phyloP scores from a whole-genome alignment of 2,329 filamentous ascomycete genomes.

The Penicillium sp. region DNA sequence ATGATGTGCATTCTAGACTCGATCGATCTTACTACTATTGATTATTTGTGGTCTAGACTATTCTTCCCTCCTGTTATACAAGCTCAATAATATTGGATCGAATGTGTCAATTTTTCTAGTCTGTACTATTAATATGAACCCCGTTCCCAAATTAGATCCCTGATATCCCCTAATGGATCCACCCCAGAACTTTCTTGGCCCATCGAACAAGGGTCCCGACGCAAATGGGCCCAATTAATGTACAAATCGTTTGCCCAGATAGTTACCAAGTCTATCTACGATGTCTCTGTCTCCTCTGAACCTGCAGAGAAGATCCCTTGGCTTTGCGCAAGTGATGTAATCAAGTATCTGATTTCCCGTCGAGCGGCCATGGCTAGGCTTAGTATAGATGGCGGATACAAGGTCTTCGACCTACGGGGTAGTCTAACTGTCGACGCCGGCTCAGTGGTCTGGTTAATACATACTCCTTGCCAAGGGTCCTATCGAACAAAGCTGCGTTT shows the following conservation, averaged over 20 bases:
- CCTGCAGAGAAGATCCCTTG: slow-evolving; percentile 46
- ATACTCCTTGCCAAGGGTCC: not conserved
- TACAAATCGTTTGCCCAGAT: slow-evolving; percentile 60
- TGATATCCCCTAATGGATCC: slow-evolving; percentile 49
- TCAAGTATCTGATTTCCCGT: slow-evolving; percentile 79
- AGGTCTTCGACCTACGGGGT: slow-evolving; percentile 55
- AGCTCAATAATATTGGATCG: not conserved
- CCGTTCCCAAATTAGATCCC: slow-evolving; percentile 31
- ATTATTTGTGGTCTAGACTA: not conserved
- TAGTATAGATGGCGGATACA: slow-evolving; percentile 67
- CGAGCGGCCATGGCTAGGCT: slow-evolving; percentile 70
- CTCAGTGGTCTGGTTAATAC: not conserved
- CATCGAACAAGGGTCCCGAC: slow-evolving; percentile 52
- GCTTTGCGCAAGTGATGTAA: slow-evolving; percentile 65
- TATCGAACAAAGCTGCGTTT: not conserved
- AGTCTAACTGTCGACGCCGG: not conserved
- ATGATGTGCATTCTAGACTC: not conserved
- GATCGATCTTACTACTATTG: not conserved
- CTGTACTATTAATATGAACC: not conserved
- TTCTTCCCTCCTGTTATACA: not conserved
- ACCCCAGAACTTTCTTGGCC: slow-evolving; percentile 35
- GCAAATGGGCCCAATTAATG: slow-evolving; percentile 54
- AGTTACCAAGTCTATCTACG: slow-evolving; percentile 53
- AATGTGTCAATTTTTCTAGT: not conserved
- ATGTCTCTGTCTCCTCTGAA: slow-evolving; percentile 22